phyloP scores from a whole-genome alignment of 2,329 filamentous ascomycete species.

The Cryphonectria radicalis region DNA sequence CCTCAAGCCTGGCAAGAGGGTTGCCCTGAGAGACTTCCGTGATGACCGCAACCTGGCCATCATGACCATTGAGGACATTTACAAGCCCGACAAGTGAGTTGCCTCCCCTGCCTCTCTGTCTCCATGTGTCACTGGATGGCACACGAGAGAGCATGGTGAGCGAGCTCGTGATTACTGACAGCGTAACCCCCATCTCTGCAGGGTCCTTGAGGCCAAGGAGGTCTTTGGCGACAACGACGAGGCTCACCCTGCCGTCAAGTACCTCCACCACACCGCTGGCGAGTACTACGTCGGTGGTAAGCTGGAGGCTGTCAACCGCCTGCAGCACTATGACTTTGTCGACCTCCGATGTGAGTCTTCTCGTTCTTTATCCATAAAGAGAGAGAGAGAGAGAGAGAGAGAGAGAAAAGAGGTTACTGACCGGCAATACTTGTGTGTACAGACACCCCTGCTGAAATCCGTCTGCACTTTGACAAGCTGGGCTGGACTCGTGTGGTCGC shows the following conservation, averaged over 20 bases:
- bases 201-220: conserved; percentile 85
- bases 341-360: conserved; percentile 79
- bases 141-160: too few species aligned
- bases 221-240: conserved; percentile 87
- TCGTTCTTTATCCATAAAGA: neutral
- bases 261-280: conserved; percentile 78
- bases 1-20: conserved; percentile 78
- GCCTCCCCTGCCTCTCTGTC: neutral
- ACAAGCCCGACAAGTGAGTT: conserved; percentile 89
- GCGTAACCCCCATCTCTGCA: conserved; percentile 44
- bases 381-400: neutral
- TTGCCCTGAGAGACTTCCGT: conserved; percentile 92
- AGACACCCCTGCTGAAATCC: conserved; percentile 93
- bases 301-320: conserved; percentile 90
- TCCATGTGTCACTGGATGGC: too few species aligned
- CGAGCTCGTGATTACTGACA: conserved; percentile 3
- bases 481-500: conserved; percentile 97
- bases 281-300: conserved; percentile 96
- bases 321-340: conserved; percentile 99
- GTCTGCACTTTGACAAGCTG: conserved; percentile 98
- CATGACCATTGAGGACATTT: conserved; percentile 92
- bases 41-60: conserved; percentile 97
- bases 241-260: conserved; percentile 89
- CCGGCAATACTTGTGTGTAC: neutral
- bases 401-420: neutral